Conservation (phyloP, 2,329 filamentous ascomycete species). For the Fusarium irregulare region DNA sequence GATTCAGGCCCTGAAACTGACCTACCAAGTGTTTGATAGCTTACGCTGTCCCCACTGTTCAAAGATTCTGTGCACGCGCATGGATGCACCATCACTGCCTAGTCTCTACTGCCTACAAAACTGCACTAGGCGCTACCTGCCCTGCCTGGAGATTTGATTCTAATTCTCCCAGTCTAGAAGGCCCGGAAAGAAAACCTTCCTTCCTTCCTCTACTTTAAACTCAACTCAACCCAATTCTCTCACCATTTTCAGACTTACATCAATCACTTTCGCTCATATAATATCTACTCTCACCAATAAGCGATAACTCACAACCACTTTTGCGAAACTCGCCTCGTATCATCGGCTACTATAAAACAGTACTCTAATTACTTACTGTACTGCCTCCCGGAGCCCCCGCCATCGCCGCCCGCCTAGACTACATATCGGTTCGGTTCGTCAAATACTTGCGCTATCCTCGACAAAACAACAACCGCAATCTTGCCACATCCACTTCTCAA, state of each 20-base stretch:
- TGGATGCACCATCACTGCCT: conserved; percentile 7
- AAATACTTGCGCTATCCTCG: conserved; percentile 12
- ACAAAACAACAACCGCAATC: conserved; percentile 12
- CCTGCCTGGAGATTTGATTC: conserved; percentile 34
- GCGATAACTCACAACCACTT: conserved; percentile 3
- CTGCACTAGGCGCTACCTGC: conserved; percentile 12
- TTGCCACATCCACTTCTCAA: conserved; percentile 17
- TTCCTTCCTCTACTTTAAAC: conserved; percentile 23
- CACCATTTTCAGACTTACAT: conserved; percentile 5
- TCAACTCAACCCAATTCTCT: conserved; percentile 19
- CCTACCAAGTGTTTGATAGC: conserved; percentile 35
- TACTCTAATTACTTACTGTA: background rate
- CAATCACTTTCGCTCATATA: background rate
- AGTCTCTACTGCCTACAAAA: background rate
- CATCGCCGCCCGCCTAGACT: conserved; percentile 23
- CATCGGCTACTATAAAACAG: conserved; percentile 14
- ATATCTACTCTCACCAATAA: background rate
- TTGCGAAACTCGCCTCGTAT: conserved; percentile 20
- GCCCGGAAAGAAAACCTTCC: conserved; percentile 41
- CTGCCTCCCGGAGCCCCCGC: conserved; percentile 27
- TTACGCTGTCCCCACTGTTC: conserved; percentile 23
- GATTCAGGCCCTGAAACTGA: conserved; percentile 21
- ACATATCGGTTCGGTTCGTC: conserved; percentile 7
- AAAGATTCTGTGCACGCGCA: conserved; percentile 33
- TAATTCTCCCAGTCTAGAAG: conserved; percentile 28